Base-by-base conservation (phyloP, 129 eudicot genomes). In the Chrysanthemum lavandulifolium region DNA sequence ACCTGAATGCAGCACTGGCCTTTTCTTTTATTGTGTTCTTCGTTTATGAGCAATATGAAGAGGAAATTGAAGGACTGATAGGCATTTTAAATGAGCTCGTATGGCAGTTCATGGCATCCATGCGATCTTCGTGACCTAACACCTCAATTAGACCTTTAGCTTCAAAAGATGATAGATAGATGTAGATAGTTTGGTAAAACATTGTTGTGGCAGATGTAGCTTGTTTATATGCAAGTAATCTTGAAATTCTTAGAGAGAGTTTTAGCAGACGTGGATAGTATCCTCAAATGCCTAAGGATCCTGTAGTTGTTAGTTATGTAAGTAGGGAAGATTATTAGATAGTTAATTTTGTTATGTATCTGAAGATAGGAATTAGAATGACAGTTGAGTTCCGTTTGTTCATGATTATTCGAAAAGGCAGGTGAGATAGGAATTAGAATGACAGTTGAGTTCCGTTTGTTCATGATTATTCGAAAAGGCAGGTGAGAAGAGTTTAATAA, bases 31-130 rank as follows among this genome's bases (percentile, higher is more conserved):
- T 86, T 3, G 36, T 72, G 13, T 85, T 88, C 80, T 85, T 82
- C 60, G 81, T 93, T 52, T 93, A 85, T 66, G 96, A 93, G 70
- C 98, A 93, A 82, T 89, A 89, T 11, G 95, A 92, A 77, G 92
- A 73, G 52, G 89, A 89, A 73, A 80, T 93, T 65, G 92, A 93
- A 56, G 86, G 84, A 56, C 21, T 82, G 14, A 71, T 60, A 66
- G 72, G 67, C 68, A 60, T 82, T 50, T 56, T 18, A 45, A 49
- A 27, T 14, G 82, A 78, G 73, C 47, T 78, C 25, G 15, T 67
- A 10, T 72, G 60, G 23, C 76, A 62, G 6, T 23, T 4, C 8
- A 14, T 78, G 67, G 73, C 8, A 43, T 67, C 23, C 13, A 19
- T 18, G 69, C 33, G 18, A 61, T 69, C 76, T 54, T 49, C 36